These are phyloP conservation scores for Paramecium sonneborni DNA, from an alignment of 73 alveolate species.

Conservation along the genomic window DNA sequence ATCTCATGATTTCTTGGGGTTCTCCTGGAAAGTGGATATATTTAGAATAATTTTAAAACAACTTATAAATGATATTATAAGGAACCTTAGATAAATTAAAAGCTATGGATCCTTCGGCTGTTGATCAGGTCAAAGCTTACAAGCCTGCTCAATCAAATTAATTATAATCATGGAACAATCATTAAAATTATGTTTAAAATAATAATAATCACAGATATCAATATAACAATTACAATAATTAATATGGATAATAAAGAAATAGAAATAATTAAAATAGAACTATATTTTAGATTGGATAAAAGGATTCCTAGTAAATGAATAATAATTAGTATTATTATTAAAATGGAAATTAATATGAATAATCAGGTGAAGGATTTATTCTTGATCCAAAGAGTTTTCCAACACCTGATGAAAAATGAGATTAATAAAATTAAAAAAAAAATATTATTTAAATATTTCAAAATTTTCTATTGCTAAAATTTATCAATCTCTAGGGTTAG, in stretches of 20 bases:
- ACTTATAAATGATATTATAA: neutral
- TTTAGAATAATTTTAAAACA: neutral
- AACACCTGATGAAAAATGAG: slow-evolving; percentile 40
- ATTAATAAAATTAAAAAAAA: neutral
- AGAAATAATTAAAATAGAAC: neutral
- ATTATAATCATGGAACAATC: neutral
- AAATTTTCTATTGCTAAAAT: neutral
- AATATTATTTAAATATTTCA: neutral
- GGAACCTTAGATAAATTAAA: neutral
- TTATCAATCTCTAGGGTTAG: neutral
- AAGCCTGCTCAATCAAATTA: neutral
- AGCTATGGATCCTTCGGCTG: slow-evolving; percentile 25
- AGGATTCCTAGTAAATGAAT: neutral
- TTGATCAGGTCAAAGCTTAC: neutral
- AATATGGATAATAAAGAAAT: slow-evolving; percentile 7
- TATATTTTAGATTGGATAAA: neutral
- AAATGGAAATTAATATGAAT: neutral
- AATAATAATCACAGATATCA: neutral
- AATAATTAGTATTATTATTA: neutral
- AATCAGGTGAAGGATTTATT: slow-evolving; percentile 4
- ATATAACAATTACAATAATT: neutral
- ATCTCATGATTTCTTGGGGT: neutral
- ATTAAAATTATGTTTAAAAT: neutral
- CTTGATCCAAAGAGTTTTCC: slow-evolving; percentile 32
- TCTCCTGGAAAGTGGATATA: slow-evolving; percentile 2